Conservation (phyloP, 768 basidiomycete species). For the Royoungia palumana region DNA sequence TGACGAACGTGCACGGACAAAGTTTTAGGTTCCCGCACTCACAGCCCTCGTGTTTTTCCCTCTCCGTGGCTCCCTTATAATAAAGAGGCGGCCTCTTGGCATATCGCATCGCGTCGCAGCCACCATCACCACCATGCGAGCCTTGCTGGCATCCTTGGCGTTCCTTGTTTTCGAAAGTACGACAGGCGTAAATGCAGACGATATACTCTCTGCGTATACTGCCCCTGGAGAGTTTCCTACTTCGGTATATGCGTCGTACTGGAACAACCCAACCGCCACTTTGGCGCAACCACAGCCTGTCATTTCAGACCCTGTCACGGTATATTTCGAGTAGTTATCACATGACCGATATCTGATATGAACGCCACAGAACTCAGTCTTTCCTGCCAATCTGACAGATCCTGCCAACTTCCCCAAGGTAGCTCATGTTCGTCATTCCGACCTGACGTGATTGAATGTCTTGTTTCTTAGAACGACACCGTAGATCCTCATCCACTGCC, state of each 20-base stretch:
- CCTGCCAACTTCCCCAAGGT: slow-evolving; percentile 56
- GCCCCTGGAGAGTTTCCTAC: slow-evolving; percentile 63
- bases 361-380: slow-evolving; percentile 45
- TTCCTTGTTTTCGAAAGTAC: slow-evolving; percentile 11
- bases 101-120: background rate
- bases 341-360: background rate
- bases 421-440: background rate
- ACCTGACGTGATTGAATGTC: background rate
- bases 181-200: slow-evolving; percentile 3
- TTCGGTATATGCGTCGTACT: slow-evolving; percentile 56
- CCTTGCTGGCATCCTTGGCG: slow-evolving; percentile 7
- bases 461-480: slow-evolving; percentile 36
- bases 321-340: slow-evolving; percentile 26
- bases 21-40: too few relatives aligned
- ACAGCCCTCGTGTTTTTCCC: background rate
- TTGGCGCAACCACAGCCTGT: slow-evolving; percentile 68
- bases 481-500: slow-evolving; percentile 45
- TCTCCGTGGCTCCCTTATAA: slow-evolving; percentile 1
- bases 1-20: background rate
- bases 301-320: slow-evolving; percentile 64
- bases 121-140: slow-evolving; percentile 12
- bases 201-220: slow-evolving; percentile 43
- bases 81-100: background rate
- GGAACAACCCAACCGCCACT: slow-evolving; percentile 67
- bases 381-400: slow-evolving; percentile 56